These are phyloP conservation scores for Drechslerella stenobrocha DNA, from an alignment of 2,329 filamentous ascomycete species.

Conservation along the genomic window DNA sequence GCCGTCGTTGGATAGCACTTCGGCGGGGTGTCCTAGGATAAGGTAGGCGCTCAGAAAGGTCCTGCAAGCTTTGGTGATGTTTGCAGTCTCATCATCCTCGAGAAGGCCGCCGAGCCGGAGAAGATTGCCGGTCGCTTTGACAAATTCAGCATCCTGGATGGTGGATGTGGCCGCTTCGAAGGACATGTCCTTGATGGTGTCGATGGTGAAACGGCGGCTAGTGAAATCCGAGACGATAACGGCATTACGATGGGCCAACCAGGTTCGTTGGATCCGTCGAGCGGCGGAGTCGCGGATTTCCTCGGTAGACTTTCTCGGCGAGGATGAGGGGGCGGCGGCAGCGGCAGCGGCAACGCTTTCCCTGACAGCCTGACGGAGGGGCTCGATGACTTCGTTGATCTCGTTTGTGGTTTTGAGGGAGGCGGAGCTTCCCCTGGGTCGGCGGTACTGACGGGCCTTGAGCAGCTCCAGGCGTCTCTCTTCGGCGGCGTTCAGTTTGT, in stretches of 20 bases:
- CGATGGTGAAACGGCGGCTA: slow-evolving; percentile 69
- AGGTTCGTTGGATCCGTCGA: slow-evolving; percentile 69
- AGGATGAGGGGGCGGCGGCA: slow-evolving; percentile 12
- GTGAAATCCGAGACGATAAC: slow-evolving; percentile 68
- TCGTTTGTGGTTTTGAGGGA: slow-evolving; percentile 56
- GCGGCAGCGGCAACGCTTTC: slow-evolving; percentile 11
- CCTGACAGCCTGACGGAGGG: slow-evolving; percentile 59
- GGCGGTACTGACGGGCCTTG: slow-evolving; percentile 59
- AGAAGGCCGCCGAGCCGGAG: slow-evolving; percentile 70
- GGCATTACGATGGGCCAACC: slow-evolving; percentile 65
- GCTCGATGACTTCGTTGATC: slow-evolving; percentile 60
- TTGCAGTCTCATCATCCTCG: slow-evolving; percentile 64
- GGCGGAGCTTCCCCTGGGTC: slow-evolving; percentile 63
- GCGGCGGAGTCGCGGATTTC: slow-evolving; percentile 67
- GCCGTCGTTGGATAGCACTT: slow-evolving; percentile 75
- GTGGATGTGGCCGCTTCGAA: slow-evolving; percentile 75
- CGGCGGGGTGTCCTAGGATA: slow-evolving; percentile 75
- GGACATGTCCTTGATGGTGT: slow-evolving; percentile 68
- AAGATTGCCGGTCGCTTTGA: slow-evolving; percentile 68
- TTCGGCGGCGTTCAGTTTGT: slow-evolving; percentile 76
- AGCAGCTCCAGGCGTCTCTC: slow-evolving; percentile 68
- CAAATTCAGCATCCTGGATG: slow-evolving; percentile 68
- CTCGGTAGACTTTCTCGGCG: slow-evolving; percentile 55
- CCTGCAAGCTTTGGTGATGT: slow-evolving; percentile 71
- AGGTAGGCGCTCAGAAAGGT: slow-evolving; percentile 80